Evolutionary conservation across 164 flowering plant species (phyloP), one percentile per base, ranked within the genome.

Genomic region (Buxus sempervirens): DNA sequence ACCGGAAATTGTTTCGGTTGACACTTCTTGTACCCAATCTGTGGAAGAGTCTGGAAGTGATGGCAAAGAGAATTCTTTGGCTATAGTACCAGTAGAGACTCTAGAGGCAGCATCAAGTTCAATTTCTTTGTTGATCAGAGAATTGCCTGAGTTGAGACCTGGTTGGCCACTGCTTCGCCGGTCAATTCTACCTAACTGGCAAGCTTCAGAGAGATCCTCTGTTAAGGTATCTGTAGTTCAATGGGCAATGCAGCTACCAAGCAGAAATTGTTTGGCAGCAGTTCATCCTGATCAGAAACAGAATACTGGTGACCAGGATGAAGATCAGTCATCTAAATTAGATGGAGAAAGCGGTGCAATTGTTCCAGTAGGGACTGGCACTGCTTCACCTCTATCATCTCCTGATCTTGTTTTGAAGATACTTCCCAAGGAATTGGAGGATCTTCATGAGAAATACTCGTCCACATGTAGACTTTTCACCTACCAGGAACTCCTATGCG

Each of bases 401-500:
- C 72, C 82, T 9, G 57, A 71, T 1, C 27, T 64, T 41, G 58
- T 63, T 24, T 58, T 58, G 10, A 78, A 70, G 41, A 56, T 13
- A n/a, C 56, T 84, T 13, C 83, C 88, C 0, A 71, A 83, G 58
- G 96, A 91, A 75, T 78, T 90, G 72, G 87, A 88, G 70, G 81
- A 75, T 48, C 82, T 91, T 63, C 85, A 75, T 54, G 89, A 85
- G 65, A 90, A 85, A 75, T 90, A 81, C 83, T 86, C 88, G 5
- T 82, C 97, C 22, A 83, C 81, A n/a, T 90, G 97, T 77, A 78
- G 89, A 79, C 71, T 88, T 70, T 95, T 90, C 58, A 66, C 67
- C 23, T 89, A 80, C 80, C 78, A 81, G 58, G 97, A 92, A 68
- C 94, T 95, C 18, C 53, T 70, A 23, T 72, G 77, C 0, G 97